Evolutionary conservation across 2,329 filamentous ascomycete genomes (phyloP), one percentile per base, ranked within the genome.

Genomic region (Paraphoma sp.): DNA sequence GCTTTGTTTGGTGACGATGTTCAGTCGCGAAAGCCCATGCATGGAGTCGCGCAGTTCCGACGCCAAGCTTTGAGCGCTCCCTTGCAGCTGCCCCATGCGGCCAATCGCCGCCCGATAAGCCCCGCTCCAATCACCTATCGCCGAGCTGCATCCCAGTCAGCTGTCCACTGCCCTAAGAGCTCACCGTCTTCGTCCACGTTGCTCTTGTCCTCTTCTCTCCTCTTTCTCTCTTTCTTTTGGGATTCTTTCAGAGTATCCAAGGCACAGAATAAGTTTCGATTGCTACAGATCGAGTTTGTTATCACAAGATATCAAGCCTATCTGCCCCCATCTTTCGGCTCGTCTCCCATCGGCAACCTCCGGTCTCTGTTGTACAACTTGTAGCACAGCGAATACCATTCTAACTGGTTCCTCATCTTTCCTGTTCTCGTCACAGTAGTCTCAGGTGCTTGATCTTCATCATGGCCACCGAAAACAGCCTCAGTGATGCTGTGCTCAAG

Each of bases 401-500:
- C 33, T 42, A 40, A 23, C 16, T 45, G 45, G 30, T 44, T 45
- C 48, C 45, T n/a, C 40, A 17, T 45, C 12, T 52, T 10, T 30
- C 33, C 23, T 18, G 41, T 33, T n/a, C 46, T 44, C 18, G 17
- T 29, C 48, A 47, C 23, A 40, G 38, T 56, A 63, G 48, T 48
- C 47, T 53, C 23, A 23, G 23, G 23, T 23, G 23, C 23, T 23
- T 23, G 23, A 23, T 23, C 23, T 42, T 51, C 60, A 64, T 57
- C 61, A 75, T 75, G 72, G 73, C 72, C 57, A 48, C 57, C 54
- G 62, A 69, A 56, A 68, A 62, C 60, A 63, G 63, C 48, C 61
- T 69, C 56, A 71, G 67, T 68, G 71, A 75, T 68, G 66, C 65
- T 60, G 68, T 83, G 45, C 76, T 87, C 55, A 81, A 81, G 62